Conservation (phyloP, 441 rosid genomes). For the Manihot esculenta region DNA sequence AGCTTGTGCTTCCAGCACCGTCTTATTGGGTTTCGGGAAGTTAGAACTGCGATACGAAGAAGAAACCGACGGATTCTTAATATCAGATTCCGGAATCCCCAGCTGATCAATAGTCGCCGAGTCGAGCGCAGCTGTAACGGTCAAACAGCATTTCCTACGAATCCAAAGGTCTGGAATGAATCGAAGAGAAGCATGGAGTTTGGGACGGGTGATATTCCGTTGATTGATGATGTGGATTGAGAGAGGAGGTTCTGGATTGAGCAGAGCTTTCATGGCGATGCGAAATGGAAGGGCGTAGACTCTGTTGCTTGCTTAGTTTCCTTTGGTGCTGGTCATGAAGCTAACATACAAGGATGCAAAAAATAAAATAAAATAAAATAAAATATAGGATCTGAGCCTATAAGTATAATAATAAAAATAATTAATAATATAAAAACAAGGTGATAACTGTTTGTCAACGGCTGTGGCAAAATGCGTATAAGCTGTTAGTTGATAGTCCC, state of each 20-base stretch:
- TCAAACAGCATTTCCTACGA: constrained; percentile 31
- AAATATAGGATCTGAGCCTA: too few species aligned
- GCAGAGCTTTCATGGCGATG: constrained; percentile 60
- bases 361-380: neutral
- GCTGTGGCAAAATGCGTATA: too few species aligned
- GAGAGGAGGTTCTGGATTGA: constrained; percentile 36
- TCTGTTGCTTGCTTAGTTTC: neutral
- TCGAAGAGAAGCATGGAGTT: constrained; percentile 25
- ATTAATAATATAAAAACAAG: too few species aligned
- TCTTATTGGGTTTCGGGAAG: constrained; percentile 72
- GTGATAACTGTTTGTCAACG: too few species aligned
- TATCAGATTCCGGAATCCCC: constrained; percentile 61
- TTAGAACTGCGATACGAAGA: constrained; percentile 62
- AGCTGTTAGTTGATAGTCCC: too few species aligned
- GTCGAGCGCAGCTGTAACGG: constrained; percentile 40
- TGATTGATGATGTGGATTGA: constrained; percentile 28
- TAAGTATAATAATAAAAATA: too few species aligned
- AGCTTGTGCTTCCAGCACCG: constrained; percentile 89
- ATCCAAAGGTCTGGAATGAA: constrained; percentile 28
- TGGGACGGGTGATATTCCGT: constrained; percentile 18
- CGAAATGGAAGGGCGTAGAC: constrained; percentile 1
- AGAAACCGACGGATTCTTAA: constrained; percentile 70
- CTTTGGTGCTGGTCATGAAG: neutral
- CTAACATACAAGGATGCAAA: neutral
- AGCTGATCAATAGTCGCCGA: constrained; percentile 50